Base-by-base conservation (phyloP, 164 flowering plant genomes). In the Annona cherimola region DNA sequence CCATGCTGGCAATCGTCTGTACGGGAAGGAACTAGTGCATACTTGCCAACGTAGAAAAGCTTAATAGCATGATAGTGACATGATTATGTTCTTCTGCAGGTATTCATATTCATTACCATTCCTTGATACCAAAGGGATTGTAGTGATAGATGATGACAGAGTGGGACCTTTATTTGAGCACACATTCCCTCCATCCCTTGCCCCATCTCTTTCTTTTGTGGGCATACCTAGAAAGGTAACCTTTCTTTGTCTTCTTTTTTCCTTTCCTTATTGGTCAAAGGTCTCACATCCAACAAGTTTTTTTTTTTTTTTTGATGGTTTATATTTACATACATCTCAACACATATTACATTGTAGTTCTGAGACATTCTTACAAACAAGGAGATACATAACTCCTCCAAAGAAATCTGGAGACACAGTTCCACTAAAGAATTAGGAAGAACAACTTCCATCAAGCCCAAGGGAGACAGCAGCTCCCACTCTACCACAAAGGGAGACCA, bases 111-210 rank as follows among this genome's bases (percentile, higher is more conserved):
- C 88, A 50, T 92, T 88, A 59, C 97, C 98, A 70, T 94, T 92
- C 77, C 98, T 94, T 89, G 94, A 94, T 86, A 92, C 93, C 76
- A 88, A 89, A 90, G 98, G 93, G 76, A 89, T 85, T 66, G 89
- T 94, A 2, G 81, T n/a, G 5, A 87, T 92, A 42, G 97, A 94
- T 84, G 96, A 92, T 84, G 86, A 88, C 69, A 84, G 96, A 81
- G 98, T 94, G 78, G 98, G 96, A 20, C 98, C 97, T 39, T 69
- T 94, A 70, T 94, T 80, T 80, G 96, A 94, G 84, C 98, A 94
- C 74, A 89, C 96, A 12, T 92, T 94, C 75, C 94, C 98, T 63
- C 98, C 98, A 18, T 83, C 90, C 2, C 88, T 94, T 40, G 96
- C 97, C 41, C 98, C 97, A 35, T 88, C 91, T 71, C 91, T 94